Evolutionary conservation across 345 rosid genomes (phyloP), one percentile per base, ranked within the genome.

Genomic region (Acer yangbiense): DNA sequence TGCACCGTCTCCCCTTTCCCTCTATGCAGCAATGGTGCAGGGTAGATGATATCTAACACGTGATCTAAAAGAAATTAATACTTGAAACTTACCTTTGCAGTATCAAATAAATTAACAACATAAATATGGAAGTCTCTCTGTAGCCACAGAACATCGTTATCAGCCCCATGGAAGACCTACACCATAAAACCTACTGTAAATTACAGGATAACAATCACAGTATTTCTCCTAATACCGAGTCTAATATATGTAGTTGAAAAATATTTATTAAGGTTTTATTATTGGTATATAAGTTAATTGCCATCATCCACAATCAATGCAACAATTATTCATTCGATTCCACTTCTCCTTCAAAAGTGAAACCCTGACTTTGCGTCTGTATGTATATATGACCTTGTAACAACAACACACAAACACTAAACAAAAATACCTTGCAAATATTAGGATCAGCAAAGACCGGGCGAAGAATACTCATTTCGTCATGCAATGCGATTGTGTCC

Each of bases 141-240:
- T 55, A 93, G 89, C 99, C 99, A 95, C 20, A 93, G 83, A 75
- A 95, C 84, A 80, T 95, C 99, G 81, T 93, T 94, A 84, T 95
- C 99, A 64, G 97, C 97, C 65, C 99, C 97, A 65, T 93, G 99
- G 83, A 95, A 95, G 78, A 95, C 99, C 99, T 93, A 78, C 17
- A 46, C 67, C 68, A 78, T 44, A 66, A 84, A 73, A 74, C 75
- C 29, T 52, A 12, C 27, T 13, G 61, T 61, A 29, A 75, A 61
- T 77, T 7, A 17, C 12, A 25, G 27, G 16, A 85, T 12, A 68
- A 69, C 44, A 43, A 61, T 70, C 9, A 12, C 2, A 74, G 18
- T 43, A 48, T 52, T 60, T 21, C 64, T 20, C 21, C 27, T 60
- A 20, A 60, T 60, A 60, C 64, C 3, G 27, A 20, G 13, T n/a